Evolutionary conservation across 495 filamentous ascomycete genomes (phyloP).

Genomic region (Thermothielavioides terrestris): DNA sequence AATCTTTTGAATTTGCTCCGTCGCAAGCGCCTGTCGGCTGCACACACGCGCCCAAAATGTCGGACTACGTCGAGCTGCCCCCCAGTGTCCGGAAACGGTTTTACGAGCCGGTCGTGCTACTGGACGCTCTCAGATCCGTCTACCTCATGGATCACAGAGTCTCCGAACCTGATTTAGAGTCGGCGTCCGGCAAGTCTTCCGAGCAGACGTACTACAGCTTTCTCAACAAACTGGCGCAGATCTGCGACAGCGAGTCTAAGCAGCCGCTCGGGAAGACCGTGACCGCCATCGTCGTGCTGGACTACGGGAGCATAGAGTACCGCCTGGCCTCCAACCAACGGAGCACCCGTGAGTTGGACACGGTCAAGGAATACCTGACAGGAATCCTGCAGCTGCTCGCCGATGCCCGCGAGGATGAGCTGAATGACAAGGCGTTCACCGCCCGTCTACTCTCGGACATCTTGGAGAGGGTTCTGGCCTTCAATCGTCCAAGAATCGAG

Average conservation of each 20-base stretch:
- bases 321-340: conserved; percentile 18
- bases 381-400: conserved; percentile 7
- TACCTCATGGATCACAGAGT: neutral
- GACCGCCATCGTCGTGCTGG: conserved; percentile 15
- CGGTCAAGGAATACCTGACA: neutral
- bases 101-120: conserved; percentile 16
- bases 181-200: neutral
- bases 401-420: neutral
- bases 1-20: neutral
- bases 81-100: conserved; percentile 11
- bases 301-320: conserved; percentile 17
- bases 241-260: conserved; percentile 15
- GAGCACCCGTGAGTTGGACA: neutral
- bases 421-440: neutral
- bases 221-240: conserved; percentile 22
- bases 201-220: conserved; percentile 14
- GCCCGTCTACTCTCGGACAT: neutral
- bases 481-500: conserved; percentile 10
- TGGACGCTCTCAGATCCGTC: conserved; percentile 6
- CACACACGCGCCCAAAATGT: neutral
- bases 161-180: conserved; percentile 11
- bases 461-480: conserved; percentile 4
- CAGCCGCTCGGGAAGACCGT: conserved; percentile 9
- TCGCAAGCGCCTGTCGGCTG: no score
- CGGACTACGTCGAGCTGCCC: neutral